A percentile compares a stretch with the other conserved stretches of the same genome.
Conservation (phyloP, 805 yeast genomes). For the Metschnikowia koreensis region DNA sequence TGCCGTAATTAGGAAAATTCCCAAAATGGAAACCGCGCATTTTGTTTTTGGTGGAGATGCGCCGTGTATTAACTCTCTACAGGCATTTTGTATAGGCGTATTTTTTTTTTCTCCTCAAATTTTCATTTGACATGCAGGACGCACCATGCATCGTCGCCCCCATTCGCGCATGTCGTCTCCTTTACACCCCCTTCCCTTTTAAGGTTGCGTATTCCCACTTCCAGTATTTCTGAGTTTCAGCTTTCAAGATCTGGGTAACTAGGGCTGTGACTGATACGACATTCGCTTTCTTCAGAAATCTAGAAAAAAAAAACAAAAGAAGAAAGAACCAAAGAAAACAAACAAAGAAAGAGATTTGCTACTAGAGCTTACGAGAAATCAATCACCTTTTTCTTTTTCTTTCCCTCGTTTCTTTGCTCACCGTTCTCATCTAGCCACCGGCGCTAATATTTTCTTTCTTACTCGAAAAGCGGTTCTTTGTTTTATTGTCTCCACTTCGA, state of each 20-base stretch:
- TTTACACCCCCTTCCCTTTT: conserved; percentile 5
- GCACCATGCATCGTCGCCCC: background rate
- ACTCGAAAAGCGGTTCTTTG: background rate
- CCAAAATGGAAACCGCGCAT: background rate
- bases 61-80: background rate
- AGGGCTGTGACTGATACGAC: background rate
- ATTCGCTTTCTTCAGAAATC: background rate
- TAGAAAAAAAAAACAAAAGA: no score
- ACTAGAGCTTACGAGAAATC: background rate
- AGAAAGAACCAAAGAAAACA: no score
- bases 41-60: background rate
- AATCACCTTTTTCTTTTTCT: background rate
- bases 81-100: background rate
- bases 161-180: conserved; percentile 3
- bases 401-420: background rate
- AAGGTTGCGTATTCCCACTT: conserved; percentile 1
- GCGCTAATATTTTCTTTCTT: background rate
- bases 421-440: conserved; percentile 1
- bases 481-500: background rate
- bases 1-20: background rate
- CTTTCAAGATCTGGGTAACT: conserved; percentile 1
- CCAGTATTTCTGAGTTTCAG: conserved; percentile 3
- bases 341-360: no score
- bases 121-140: background rate
- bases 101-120: background rate